These are phyloP conservation scores for Colletotrichum spaethianum DNA, from an alignment of 2,329 filamentous ascomycete genomes.

Conservation along the genomic window DNA sequence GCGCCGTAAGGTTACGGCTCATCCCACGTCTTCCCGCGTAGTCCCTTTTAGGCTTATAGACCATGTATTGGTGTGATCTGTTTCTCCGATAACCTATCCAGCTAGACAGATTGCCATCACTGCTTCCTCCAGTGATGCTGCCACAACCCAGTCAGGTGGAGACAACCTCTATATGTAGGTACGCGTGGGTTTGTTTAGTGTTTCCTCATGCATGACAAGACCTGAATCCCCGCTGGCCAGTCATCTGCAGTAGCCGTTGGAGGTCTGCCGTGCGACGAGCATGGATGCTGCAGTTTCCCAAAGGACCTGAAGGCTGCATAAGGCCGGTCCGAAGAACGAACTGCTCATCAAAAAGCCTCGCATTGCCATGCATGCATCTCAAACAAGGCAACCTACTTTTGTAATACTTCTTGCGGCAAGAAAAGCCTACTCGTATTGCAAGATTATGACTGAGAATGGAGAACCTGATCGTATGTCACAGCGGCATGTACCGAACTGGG, in stretches of 20 bases:
- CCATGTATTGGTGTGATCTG: not conserved
- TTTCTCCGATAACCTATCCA: not conserved
- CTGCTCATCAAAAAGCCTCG: not conserved
- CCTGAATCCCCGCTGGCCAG: not conserved
- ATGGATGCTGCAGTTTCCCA: slow-evolving; percentile 4
- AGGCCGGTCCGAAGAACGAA: not conserved
- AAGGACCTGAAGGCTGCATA: not conserved
- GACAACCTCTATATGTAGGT: not conserved
- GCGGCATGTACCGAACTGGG: not conserved
- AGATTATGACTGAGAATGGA: not conserved
- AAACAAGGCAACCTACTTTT: not conserved
- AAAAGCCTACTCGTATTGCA: not conserved
- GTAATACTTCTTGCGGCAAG: not conserved
- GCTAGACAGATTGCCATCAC: not conserved
- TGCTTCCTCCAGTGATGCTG: not conserved
- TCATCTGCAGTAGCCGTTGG: not conserved
- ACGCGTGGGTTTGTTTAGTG: not conserved
- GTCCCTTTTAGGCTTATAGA: not conserved
- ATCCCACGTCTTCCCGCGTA: not conserved
- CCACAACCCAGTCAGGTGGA: not conserved
- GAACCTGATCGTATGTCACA: not conserved
- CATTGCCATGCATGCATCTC: too few relatives aligned
- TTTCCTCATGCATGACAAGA: not conserved
- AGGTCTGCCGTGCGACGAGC: not conserved
- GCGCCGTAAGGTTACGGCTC: not conserved